phyloP scores from a whole-genome alignment of 441 rosid genomes.

The Erysimum cheiri region DNA sequence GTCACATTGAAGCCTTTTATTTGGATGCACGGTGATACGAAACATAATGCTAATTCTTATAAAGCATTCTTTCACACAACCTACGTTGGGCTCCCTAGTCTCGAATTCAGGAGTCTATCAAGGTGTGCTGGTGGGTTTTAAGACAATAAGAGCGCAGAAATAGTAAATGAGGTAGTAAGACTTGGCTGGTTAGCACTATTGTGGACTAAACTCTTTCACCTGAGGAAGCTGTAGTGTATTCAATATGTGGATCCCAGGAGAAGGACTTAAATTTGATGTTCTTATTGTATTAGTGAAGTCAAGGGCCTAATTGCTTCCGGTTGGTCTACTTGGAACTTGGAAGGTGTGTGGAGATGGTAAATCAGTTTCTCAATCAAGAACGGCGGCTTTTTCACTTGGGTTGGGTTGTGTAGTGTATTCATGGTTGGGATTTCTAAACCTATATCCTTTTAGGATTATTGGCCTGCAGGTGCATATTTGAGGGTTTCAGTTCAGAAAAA shows the following conservation, averaged over 20 bases:
- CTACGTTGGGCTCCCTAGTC: conserved; percentile 12
- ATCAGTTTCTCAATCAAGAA: conserved; percentile 26
- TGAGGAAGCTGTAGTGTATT: conserved; percentile 18
- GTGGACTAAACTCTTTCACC: not conserved
- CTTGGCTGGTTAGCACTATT: conserved; percentile 22
- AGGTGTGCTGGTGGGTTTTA: conserved; percentile 7
- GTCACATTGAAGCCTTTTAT: not conserved
- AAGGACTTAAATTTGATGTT: conserved; percentile 1
- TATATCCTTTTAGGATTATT: conserved; percentile 16
- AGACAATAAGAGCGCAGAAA: not conserved
- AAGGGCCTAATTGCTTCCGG: not conserved
- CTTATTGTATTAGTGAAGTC: conserved; percentile 16
- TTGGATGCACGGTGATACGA: conserved; percentile 1
- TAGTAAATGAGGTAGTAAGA: conserved; percentile 4
- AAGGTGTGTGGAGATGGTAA: conserved; percentile 7
- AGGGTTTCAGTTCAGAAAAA: conserved; percentile 4
- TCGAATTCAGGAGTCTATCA: not conserved
- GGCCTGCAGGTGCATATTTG: conserved; percentile 13
- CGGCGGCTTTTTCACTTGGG: not conserved
- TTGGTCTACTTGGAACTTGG: conserved; percentile 16
- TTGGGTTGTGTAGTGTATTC: conserved; percentile 17
- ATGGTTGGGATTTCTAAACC: conserved; percentile 7
- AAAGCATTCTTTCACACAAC: not conserved
- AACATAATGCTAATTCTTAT: not conserved
- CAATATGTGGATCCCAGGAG: conserved; percentile 6